Evolutionary conservation across 306 rosid species (phyloP), one percentile per base, ranked within the genome.

Genomic region (Cyclanthera cordifolia): DNA sequence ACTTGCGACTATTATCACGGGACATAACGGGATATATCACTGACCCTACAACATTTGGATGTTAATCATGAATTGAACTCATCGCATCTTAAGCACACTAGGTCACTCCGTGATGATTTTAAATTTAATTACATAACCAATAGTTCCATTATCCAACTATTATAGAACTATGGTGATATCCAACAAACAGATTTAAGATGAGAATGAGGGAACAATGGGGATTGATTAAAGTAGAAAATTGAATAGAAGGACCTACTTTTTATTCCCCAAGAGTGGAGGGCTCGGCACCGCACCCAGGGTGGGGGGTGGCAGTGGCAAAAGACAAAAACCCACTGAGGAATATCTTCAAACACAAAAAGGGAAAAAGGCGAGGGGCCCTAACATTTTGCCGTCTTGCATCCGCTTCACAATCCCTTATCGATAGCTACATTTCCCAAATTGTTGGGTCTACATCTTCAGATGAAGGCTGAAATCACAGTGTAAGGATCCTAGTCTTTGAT

Each of bases 331-430:
- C 67, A 32, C 25, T 34, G 25, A 2, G 27, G 46, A 34, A 59
- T 59, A n/a, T 59, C 67, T 3, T 34, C 67, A 10, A 59, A 59
- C 67, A 17, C 16, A 3, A 32, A 59, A 59, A 59, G 67, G 48
- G 48, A 16, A 10, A 59, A 4, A 15, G 8, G 15, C 3, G 6
- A 13, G 60, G 67, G 25, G n/a, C n/a, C 48, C 67, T 48, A 59
- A n/a, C 15, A 17, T 17, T 37, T 59, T 59, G 67, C 67, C 69
- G 69, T 63, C 51, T 17, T 5, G 32, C 45, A 20, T 37, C 27
- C 19, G 51, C 52, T 43, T 45, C 70, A 21, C 70, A 21, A 45
- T 65, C 53, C 53, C 70, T 63, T 23, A 45, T 65, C 34, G 49
- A 23, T 45, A 6, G 53, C 27, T 11, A 65, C 53, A 21, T 45